Base-by-base conservation (phyloP, 345 rosid genomes). In the Litchi chinensis region DNA sequence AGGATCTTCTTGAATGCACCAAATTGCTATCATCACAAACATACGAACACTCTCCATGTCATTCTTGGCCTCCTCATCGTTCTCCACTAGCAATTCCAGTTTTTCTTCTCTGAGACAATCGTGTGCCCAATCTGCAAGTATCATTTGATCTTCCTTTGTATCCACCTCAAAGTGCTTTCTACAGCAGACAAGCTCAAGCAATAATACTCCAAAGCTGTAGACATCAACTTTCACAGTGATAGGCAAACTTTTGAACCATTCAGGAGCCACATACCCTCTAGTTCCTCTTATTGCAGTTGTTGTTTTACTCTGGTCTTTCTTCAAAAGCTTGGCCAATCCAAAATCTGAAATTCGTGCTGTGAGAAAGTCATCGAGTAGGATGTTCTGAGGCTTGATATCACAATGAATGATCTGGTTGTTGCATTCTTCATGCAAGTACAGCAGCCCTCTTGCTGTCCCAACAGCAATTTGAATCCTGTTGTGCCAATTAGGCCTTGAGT, bases 351-450 rank as follows among this genome's bases (percentile, higher is more conserved):
- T 83, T 67, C 43, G 60, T 44, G 85, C 71, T 5, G 65, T 65
- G 28, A 79, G 19, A 22, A 50, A 11, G 12, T 79, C 71, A 4
- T 82, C 82, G 5, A 77, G 65, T 13, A 81, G 74, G n/a, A 81
- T 67, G 19, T 77, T 81, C 11, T 77, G 80, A 72, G 83, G 80
- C 80, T 81, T 81, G n/a, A 81, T 77, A 41, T 81, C 79, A 59
- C 80, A 76, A 67, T 81, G 80, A 32, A 81, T 77, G 75, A 81
- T 81, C 40, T 68, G 78, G 5, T 10, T 41, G 26, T 15, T 74
- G 73, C 82, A 74, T 10, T 82, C 79, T 41, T 82, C 82, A 44
- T 82, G 85, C 26, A 82, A 57, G 60, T 82, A 82, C 2, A 9
- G 3, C 65, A 69, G 44, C 13, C 85, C 82, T 79, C 50, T 68